phyloP scores from a whole-genome alignment of 768 basidiomycete genomes.

The Obba rivulosa region DNA sequence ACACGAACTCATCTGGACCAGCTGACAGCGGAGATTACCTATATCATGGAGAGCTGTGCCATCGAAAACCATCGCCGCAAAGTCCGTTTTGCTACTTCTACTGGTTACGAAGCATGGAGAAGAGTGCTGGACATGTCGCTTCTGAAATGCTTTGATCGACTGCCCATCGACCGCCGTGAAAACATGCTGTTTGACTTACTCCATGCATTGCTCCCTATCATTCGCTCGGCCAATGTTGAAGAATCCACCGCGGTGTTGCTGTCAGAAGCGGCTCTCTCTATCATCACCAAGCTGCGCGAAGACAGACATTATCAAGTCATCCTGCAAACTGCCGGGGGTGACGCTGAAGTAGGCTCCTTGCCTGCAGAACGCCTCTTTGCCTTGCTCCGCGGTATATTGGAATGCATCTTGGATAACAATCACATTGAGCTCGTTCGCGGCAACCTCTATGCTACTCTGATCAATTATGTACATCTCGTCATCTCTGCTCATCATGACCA shows the following conservation, averaged over 20 bases:
- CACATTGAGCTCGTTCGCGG: conserved; percentile 85
- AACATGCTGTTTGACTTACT: conserved; percentile 88
- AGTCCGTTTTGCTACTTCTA: conserved; percentile 63
- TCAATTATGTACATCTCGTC: conserved; percentile 86
- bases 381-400: conserved; percentile 68
- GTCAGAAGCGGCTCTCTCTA: conserved; percentile 75
- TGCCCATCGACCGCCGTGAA: conserved; percentile 80
- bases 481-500: conserved; percentile 11
- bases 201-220: conserved; percentile 67
- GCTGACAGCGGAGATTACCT: conserved; percentile 61
- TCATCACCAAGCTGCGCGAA: conserved; percentile 85
- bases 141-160: conserved; percentile 78
- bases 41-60: conserved; percentile 78
- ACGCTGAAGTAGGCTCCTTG: conserved; percentile 58
- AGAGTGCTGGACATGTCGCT: conserved; percentile 79
- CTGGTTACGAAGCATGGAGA: conserved; percentile 81
- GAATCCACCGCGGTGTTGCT: conserved; percentile 77
- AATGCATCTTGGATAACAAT: conserved; percentile 70
- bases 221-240: conserved; percentile 59
- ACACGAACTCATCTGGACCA: conserved; percentile 60
- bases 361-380: conserved; percentile 76
- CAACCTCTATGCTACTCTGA: conserved; percentile 87
- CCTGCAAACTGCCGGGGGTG: conserved; percentile 59
- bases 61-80: conserved; percentile 86
- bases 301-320: conserved; percentile 68